These are phyloP conservation scores for Hymenoscyphus fraxineus DNA, from an alignment of 2,329 filamentous ascomycete species.

Conservation along the genomic window DNA sequence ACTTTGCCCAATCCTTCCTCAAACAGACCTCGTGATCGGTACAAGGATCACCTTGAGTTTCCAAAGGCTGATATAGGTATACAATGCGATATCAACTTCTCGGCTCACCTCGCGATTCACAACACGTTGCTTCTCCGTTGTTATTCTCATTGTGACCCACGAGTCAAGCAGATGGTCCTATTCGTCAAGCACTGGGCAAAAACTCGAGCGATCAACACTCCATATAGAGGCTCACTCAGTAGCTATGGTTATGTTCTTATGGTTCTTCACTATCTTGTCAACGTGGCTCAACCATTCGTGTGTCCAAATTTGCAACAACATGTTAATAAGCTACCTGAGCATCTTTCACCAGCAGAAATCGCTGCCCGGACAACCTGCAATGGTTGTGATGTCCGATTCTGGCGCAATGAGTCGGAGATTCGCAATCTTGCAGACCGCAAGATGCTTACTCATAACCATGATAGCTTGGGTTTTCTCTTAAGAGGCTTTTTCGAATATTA, in stretches of 20 bases:
- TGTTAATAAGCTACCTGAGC: constrained; percentile 42
- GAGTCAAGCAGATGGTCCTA: constrained; percentile 73
- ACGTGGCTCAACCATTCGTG: constrained; percentile 75
- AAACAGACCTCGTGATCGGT: constrained; percentile 51
- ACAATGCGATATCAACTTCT: constrained; percentile 90
- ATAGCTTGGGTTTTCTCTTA: constrained; percentile 68
- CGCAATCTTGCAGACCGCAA: constrained; percentile 53
- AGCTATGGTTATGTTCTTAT: constrained; percentile 91
- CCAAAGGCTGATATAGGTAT: constrained; percentile 74
- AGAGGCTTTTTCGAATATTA: constrained; percentile 88
- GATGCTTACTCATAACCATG: constrained; percentile 62
- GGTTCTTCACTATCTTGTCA: constrained; percentile 87
- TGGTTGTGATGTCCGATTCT: constrained; percentile 72
- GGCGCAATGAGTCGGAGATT: constrained; percentile 71
- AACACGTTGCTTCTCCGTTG: constrained; percentile 80
- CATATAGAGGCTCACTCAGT: constrained; percentile 80
- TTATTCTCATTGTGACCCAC: constrained; percentile 74
- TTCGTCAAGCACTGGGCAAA: constrained; percentile 94
- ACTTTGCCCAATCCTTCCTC: constrained; percentile 38
- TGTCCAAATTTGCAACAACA: constrained; percentile 73
- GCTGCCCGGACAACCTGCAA: constrained; percentile 45
- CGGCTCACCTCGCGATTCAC: constrained; percentile 75
- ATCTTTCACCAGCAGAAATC: constrained; percentile 41
- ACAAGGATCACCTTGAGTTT: constrained; percentile 66
- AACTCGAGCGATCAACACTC: constrained; percentile 76